Evolutionary conservation across 1,139 yeast species (phyloP), one percentile per base, ranked within the genome.

Genomic region (Sugiyamaella xylanicola): DNA sequence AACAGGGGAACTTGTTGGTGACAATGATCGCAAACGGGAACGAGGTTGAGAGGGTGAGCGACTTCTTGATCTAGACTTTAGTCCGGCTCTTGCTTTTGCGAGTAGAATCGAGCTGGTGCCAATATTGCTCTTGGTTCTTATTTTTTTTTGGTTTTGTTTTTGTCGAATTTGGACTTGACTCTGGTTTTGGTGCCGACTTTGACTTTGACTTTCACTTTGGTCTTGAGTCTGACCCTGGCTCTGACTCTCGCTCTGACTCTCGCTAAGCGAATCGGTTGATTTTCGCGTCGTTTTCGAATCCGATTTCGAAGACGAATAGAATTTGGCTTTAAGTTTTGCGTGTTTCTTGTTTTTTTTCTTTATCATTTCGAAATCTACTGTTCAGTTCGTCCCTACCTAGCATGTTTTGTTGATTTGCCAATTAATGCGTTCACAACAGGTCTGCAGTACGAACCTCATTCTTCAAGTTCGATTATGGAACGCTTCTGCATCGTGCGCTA

Each of bases 1-100:
- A 19, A 47, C 27, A 4, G 45, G 52, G 25, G 47, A 46, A 15
- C 16, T 35, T 20, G 37, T 46, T 9, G 50, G 42, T 9, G 50
- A 46, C 11, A 46, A n/a, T 20, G 50, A 45, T 9, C 25, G 8
- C 8, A 15, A 32, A 32, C 15, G 8, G 13, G 37, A 8, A 4
- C 37, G 37, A 4, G 15, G 15, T 4, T n/a, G 8, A 32, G 37
- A 32, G 8, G 15, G 37, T 8, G 37, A 25, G 9, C 11, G 32
- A 11, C 9, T 7, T 11, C 32, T 25, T 25, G 32, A 25, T 25
- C 32, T 25, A n/a, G n/a, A n/a, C n/a, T n/a, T n/a, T n/a, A n/a
- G 8, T 25, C 29, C 9, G 37, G 37, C 13, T 13, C 37, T 32
- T 8, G 37, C 37, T 15, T 32, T 32, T 25, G 29, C 29, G n/a